A percentile compares a stretch with the other conserved stretches of the same genome.
Evolutionary conservation across 2,329 filamentous ascomycete genomes (phyloP).

Genomic region (Hypocreales sp.): DNA sequence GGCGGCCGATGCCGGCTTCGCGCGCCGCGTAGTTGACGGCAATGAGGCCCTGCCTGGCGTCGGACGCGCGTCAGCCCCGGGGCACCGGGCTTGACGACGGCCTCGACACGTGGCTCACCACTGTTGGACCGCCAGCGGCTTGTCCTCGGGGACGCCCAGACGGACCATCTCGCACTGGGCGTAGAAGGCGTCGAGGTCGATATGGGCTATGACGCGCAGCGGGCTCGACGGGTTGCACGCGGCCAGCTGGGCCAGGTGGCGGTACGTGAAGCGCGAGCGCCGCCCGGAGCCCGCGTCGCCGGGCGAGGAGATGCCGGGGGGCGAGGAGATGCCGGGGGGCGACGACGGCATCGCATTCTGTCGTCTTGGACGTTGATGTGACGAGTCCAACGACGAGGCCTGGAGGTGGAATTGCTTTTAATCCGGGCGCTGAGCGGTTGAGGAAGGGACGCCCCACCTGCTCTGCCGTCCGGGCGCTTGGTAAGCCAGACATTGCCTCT

Average conservation of each 20-base stretch:
- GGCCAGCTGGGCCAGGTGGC: slow-evolving; percentile 63
- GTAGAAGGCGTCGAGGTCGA: slow-evolving; percentile 97
- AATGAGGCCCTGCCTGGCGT: slow-evolving; percentile 76
- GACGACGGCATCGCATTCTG: slow-evolving; percentile 1
- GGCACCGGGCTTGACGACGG: background rate
- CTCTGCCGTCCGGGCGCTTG: no score
- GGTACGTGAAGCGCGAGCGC: slow-evolving; percentile 68
- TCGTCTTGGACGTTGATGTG: no score
- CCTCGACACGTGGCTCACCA: slow-evolving; percentile 37
- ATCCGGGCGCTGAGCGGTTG: no score
- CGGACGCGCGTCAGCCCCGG: no score
- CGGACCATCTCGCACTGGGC: slow-evolving; percentile 91
- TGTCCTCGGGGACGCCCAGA: slow-evolving; percentile 55
- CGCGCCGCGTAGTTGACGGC: slow-evolving; percentile 92
- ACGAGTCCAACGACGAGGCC: no score
- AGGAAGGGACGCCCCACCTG: no score
- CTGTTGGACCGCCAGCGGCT: slow-evolving; percentile 85
- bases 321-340: no score
- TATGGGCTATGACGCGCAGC: slow-evolving; percentile 73
- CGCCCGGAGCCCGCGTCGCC: slow-evolving; percentile 9
- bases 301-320: slow-evolving; percentile 11
- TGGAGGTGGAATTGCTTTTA: no score
- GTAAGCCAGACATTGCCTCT: no score
- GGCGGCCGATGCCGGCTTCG: slow-evolving; percentile 60
- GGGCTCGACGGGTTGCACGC: slow-evolving; percentile 58